A percentile compares a stretch with the other conserved stretches of the same genome.
phyloP scores from a whole-genome alignment of 805 yeast genomes.

The Myxozyma geophila region DNA sequence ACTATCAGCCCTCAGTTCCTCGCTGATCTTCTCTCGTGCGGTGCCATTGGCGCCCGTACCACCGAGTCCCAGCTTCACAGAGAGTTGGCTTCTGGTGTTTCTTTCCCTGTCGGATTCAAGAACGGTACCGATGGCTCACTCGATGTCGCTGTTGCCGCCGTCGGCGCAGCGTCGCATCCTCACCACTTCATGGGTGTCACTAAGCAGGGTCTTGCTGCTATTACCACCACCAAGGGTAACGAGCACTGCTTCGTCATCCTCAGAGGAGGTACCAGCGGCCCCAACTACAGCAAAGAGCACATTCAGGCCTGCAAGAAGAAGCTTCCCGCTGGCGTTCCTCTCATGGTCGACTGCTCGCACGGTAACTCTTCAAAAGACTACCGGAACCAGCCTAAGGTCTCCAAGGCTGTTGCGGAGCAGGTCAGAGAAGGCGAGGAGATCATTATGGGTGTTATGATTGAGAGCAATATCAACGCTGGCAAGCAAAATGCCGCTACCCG shows the following conservation, averaged over 20 bases:
- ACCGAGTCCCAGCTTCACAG: slow-evolving; percentile 98
- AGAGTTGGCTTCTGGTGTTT: slow-evolving; percentile 94
- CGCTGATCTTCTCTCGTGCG: slow-evolving; percentile 86
- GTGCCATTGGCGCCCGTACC: slow-evolving; percentile 99
- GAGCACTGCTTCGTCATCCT: slow-evolving; percentile 90
- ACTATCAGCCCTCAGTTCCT: slow-evolving; percentile 96
- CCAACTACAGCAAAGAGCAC: slow-evolving; percentile 85
- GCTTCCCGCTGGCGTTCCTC: slow-evolving; percentile 54
- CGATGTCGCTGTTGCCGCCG: slow-evolving; percentile 92
- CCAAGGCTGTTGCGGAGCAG: slow-evolving; percentile 79
- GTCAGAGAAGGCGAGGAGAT: slow-evolving; percentile 75
- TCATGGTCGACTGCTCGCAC: slow-evolving; percentile 97
- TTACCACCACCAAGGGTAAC: slow-evolving; percentile 94
- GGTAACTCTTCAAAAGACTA: slow-evolving; percentile 95
- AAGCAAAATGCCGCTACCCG: slow-evolving; percentile 73
- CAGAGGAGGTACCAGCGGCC: slow-evolving; percentile 94
- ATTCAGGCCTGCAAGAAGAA: slow-evolving; percentile 74
- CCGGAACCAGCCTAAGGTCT: slow-evolving; percentile 95
- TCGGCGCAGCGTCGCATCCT: slow-evolving; percentile 84
- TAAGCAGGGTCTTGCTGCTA: slow-evolving; percentile 95
- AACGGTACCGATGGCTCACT: slow-evolving; percentile 97
- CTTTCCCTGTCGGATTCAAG: slow-evolving; percentile 99
- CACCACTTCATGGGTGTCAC: slow-evolving; percentile 98
- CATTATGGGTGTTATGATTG: slow-evolving; percentile 94
- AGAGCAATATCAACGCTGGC: slow-evolving; percentile 89